Evolutionary conservation across 2,329 filamentous ascomycete species (phyloP).

Genomic region (Hypoxylon sp.): DNA sequence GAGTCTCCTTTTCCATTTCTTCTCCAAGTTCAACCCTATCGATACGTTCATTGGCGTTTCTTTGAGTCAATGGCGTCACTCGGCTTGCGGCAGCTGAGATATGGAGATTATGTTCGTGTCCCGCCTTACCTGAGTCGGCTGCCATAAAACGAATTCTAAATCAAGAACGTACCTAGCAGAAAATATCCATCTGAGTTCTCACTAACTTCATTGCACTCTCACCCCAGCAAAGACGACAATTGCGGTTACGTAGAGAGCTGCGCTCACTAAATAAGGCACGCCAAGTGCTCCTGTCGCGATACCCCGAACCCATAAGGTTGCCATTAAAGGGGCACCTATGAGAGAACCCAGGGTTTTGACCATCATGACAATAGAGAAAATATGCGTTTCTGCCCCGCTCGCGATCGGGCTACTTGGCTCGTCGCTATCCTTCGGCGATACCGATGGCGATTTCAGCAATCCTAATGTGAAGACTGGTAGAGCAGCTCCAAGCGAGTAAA

Average conservation of each 20-base stretch:
- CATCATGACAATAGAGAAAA: constrained; percentile 65
- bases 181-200: not conserved
- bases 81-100: constrained; percentile 24
- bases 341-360: constrained; percentile 62
- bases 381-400: constrained; percentile 53
- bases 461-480: constrained; percentile 63
- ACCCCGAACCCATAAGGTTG: constrained; percentile 59
- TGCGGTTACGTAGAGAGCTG: constrained; percentile 54
- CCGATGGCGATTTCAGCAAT: constrained; percentile 58
- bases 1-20: constrained; percentile 23
- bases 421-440: constrained; percentile 47
- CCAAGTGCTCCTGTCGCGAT: constrained; percentile 54
- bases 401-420: constrained; percentile 31
- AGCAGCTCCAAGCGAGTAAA: constrained; percentile 62
- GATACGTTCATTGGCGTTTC: constrained; percentile 16
- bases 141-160: not conserved
- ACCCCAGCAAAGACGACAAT: constrained; percentile 51
- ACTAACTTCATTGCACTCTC: constrained; percentile 26
- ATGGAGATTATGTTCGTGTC: constrained; percentile 12
- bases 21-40: constrained; percentile 12
- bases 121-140: constrained; percentile 7
- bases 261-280: constrained; percentile 56
- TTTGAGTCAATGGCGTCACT: constrained; percentile 37
- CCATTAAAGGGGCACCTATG: constrained; percentile 61
- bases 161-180: not conserved